Percentiles rank a stretch among this genome's conserved stretches.
Evolutionary conservation across 192 early-diverging fungal species (phyloP).

Genomic region (Mortierella alpina): DNA sequence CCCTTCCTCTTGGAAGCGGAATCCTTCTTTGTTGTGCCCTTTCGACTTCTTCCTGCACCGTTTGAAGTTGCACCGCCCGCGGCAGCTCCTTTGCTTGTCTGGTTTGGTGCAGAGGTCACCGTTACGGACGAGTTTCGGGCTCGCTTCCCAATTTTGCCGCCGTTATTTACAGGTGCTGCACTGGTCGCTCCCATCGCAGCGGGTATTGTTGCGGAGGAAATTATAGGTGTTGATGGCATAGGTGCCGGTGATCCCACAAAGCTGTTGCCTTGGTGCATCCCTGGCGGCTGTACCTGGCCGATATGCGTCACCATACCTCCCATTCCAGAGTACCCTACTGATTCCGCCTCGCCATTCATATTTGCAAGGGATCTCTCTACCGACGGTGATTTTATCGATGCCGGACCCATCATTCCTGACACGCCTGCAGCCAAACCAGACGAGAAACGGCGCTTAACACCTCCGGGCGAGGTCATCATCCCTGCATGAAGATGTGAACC

Average conservation of each 20-base stretch:
- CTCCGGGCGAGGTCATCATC: background rate
- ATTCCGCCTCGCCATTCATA: background rate
- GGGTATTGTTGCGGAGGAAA: background rate
- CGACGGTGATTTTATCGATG: background rate
- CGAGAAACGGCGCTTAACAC: conserved; percentile 16
- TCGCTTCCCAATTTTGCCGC: background rate
- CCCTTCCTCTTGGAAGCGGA: conserved; percentile 6
- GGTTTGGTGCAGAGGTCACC: background rate
- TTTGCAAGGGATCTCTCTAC: background rate
- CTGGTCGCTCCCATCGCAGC: background rate
- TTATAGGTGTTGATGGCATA: background rate
- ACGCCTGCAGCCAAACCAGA: background rate
- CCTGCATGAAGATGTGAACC: background rate
- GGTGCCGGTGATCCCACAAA: background rate
- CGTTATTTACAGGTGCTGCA: background rate
- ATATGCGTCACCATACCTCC: conserved; percentile 9
- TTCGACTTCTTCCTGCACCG: conserved; percentile 8
- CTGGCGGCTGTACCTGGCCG: background rate
- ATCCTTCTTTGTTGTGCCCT: conserved; percentile 10
- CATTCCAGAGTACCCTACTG: background rate
- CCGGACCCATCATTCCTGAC: conserved; percentile 2
- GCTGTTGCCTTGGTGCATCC: background rate
- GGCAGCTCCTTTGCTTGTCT: background rate
- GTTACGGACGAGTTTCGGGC: conserved; percentile 3
- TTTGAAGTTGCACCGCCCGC: background rate